Evolutionary conservation across 768 basidiomycete genomes (phyloP), one percentile per base, ranked within the genome.

Genomic region (Termitomyces heimii): DNA sequence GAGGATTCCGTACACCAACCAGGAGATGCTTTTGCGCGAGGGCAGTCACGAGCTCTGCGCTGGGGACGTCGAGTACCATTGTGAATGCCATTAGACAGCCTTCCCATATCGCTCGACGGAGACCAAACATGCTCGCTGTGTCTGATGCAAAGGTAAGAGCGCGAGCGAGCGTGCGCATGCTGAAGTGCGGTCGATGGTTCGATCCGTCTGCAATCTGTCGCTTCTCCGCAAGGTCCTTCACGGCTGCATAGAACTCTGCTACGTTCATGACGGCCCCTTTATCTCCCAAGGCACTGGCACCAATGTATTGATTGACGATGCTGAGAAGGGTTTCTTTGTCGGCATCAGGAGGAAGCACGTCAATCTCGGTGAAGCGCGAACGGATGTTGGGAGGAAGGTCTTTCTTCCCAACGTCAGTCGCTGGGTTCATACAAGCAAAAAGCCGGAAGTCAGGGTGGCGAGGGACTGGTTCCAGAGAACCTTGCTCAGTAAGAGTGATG

Each of bases 361-460:
- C 94, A 54, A 98, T 84, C 69, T 98, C 97, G 1, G 94, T 97
- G 74, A 99, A 98, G 31, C 90, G 85, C 10, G 88, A 83, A 35
- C 95, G 86, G 49, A 98, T 90, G 65, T 88, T 88, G 5, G 91
- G 87, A 18, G 94, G 92, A 0, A 99, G 85, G 65, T 98, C 96
- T 65, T 94, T 97, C 76, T 98, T 99, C 34, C 97, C 97, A 14
- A 98, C 90, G 64, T 99, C 97, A 4, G 95, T 99, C 0, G 97
- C 97, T 5, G 97, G 97, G 67, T 99, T 99, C 97, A 99, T 99
- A 69, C 97, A 99, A 4, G 94, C 94, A 66, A 98, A 98, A 5
- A 98, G 78, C 20, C 96, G 89, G 75, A 99, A 99, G 65, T 96
- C 88, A 18, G 93, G 85, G 69, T 99, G 97, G 0, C 97, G 88